Evolutionary conservation across 192 early-diverging fungal species (phyloP).

Genomic region (Podila minutissima): DNA sequence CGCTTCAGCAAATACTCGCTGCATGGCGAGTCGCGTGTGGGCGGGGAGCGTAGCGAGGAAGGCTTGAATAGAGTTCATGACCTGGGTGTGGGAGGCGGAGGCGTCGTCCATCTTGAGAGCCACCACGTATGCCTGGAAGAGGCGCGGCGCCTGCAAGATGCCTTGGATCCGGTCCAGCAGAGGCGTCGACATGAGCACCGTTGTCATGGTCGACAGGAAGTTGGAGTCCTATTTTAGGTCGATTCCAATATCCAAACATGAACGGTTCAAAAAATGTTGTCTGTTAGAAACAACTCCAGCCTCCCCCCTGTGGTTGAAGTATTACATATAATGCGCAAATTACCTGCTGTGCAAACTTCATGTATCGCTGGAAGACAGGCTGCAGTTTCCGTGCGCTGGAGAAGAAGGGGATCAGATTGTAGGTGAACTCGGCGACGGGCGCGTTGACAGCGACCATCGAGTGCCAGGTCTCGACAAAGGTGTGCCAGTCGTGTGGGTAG

Average conservation of each 20-base stretch:
- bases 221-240: slow-evolving; percentile 13
- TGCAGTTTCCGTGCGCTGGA: slow-evolving; percentile 35
- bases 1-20: slow-evolving; percentile 54
- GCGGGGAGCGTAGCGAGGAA: slow-evolving; percentile 45
- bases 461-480: slow-evolving; percentile 49
- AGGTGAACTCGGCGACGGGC: slow-evolving; percentile 37
- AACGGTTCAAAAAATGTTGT: too few species aligned
- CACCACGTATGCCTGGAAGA: slow-evolving; percentile 43
- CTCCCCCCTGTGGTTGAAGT: too few species aligned
- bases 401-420: slow-evolving; percentile 55
- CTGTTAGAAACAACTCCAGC: not conserved
- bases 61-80: slow-evolving; percentile 49
- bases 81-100: slow-evolving; percentile 53
- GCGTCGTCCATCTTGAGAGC: slow-evolving; percentile 54
- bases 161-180: slow-evolving; percentile 38
- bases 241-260: not conserved
- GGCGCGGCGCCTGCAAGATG: slow-evolving; percentile 13
- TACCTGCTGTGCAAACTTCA: slow-evolving; percentile 44
- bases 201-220: slow-evolving; percentile 40
- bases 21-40: slow-evolving; percentile 32
- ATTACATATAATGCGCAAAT: too few species aligned
- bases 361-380: slow-evolving; percentile 52
- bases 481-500: slow-evolving; percentile 47
- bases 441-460: slow-evolving; percentile 48
- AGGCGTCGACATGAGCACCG: slow-evolving; percentile 38